Evolutionary conservation across 139 green algal genomes (phyloP).

Genomic region (Marvania coccoides): DNA sequence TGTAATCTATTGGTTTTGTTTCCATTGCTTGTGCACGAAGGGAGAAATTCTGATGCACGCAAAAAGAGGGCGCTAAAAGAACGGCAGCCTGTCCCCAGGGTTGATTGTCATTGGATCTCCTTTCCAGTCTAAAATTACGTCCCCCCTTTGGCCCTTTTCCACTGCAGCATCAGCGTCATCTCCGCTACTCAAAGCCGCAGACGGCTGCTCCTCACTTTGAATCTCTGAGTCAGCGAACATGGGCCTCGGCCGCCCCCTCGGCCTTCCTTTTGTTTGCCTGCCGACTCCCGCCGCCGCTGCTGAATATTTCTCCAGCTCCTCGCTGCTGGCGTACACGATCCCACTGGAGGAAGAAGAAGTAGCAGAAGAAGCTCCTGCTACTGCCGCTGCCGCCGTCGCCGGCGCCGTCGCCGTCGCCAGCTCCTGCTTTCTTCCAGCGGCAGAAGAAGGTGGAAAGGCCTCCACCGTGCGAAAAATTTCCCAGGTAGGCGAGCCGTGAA

Average conservation of each 20-base stretch:
- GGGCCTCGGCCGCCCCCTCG: slow-evolving; percentile 14
- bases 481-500: slow-evolving; percentile 55
- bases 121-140: slow-evolving; percentile 62
- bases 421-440: too few species aligned
- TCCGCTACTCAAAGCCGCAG: slow-evolving; percentile 9
- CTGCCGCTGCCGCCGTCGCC: too few species aligned
- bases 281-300: too few species aligned
- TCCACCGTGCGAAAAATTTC: slow-evolving; percentile 37
- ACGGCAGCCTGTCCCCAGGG: slow-evolving; percentile 64
- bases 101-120: slow-evolving; percentile 70
- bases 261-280: too few species aligned
- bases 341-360: too few species aligned
- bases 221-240: not conserved
- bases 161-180: not conserved
- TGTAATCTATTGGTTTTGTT: too few species aligned
- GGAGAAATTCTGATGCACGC: too few species aligned
- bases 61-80: too few species aligned
- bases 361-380: too few species aligned
- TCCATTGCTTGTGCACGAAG: too few species aligned
- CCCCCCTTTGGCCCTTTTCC: not conserved
- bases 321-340: not conserved
- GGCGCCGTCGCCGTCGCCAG: too few species aligned
- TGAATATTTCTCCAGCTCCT: slow-evolving; percentile 7
- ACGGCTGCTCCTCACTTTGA: slow-evolving; percentile 4
- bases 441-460: not conserved